These are phyloP conservation scores for Backusella psychrophila DNA, from an alignment of 192 early-diverging fungal species.

Conservation along the genomic window DNA sequence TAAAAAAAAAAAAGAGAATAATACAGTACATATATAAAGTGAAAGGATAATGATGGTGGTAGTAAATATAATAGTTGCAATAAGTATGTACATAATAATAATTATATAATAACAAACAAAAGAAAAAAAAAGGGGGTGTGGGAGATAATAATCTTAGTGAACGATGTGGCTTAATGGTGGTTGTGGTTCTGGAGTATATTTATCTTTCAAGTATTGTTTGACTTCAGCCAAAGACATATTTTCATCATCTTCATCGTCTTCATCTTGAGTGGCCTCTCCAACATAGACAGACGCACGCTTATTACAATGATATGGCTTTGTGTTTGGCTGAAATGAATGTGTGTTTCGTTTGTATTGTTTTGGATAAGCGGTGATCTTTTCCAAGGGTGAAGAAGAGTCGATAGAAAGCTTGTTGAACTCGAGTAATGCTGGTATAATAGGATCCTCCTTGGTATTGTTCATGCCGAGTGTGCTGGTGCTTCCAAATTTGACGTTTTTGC, in stretches of 20 bases:
- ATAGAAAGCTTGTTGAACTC: background rate
- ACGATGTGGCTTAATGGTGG: background rate
- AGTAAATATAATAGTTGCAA: background rate
- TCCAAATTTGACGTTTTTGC: background rate
- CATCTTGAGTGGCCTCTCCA: background rate
- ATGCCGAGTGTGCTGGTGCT: background rate
- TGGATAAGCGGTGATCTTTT: background rate
- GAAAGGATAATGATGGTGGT: background rate
- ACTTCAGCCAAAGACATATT: constrained; percentile 9
- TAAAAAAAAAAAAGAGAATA: background rate
- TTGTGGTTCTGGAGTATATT: background rate
- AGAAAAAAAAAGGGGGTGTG: background rate
- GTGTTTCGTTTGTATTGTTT: background rate
- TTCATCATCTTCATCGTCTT: background rate
- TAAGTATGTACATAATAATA: background rate
- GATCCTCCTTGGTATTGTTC: background rate
- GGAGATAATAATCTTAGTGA: background rate
- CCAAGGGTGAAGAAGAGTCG: background rate
- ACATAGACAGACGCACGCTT: background rate
- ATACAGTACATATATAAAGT: background rate
- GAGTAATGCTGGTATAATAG: background rate
- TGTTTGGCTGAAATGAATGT: background rate
- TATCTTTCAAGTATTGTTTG: background rate
- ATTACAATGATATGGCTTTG: background rate
- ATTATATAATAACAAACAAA: background rate